Evolutionary conservation across 192 early-diverging fungal genomes (phyloP).

Genomic region (Hyaloraphidium curvatum): DNA sequence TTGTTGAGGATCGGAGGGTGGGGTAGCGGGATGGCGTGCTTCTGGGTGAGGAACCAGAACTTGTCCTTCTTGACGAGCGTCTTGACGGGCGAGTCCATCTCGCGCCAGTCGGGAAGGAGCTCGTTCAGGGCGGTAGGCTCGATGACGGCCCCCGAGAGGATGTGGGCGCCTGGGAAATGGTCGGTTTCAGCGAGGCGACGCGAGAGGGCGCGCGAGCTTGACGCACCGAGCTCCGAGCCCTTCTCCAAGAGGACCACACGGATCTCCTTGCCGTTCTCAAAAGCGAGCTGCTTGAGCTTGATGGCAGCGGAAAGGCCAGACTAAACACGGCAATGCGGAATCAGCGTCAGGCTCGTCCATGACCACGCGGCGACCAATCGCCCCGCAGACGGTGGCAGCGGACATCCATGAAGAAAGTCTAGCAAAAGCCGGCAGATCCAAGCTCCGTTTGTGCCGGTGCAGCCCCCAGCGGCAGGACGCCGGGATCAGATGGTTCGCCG

Average conservation of each 20-base stretch:
- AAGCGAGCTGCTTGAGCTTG: slow-evolving; percentile 76
- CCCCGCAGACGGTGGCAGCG: too few species aligned
- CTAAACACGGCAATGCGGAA: too few species aligned
- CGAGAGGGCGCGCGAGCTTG: too few species aligned
- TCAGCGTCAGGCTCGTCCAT: too few species aligned
- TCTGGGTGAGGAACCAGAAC: slow-evolving; percentile 67
- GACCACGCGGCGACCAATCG: too few species aligned
- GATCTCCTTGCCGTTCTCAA: slow-evolving; percentile 57
- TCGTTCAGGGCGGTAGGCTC: slow-evolving; percentile 84
- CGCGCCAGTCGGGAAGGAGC: slow-evolving; percentile 95
- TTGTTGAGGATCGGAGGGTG: slow-evolving; percentile 94
- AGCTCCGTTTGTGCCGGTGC: too few species aligned
- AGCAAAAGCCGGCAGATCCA: too few species aligned
- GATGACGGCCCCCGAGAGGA: slow-evolving; percentile 81
- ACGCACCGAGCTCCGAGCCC: slow-evolving; percentile 67
- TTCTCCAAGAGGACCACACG: slow-evolving; percentile 88
- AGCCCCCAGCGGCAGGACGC: too few species aligned
- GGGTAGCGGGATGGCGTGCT: slow-evolving; percentile 53
- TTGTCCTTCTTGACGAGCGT: slow-evolving; percentile 64
- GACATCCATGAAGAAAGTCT: too few species aligned
- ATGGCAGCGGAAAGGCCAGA: slow-evolving; percentile 90
- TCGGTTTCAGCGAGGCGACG: slow-evolving; percentile 4
- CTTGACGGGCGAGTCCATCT: slow-evolving; percentile 79
- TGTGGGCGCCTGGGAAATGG: slow-evolving; percentile 58
- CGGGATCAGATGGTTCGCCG: too few species aligned